These are phyloP conservation scores for Betula pendula DNA, from an alignment of 306 rosid genomes.

Conservation along the genomic window DNA sequence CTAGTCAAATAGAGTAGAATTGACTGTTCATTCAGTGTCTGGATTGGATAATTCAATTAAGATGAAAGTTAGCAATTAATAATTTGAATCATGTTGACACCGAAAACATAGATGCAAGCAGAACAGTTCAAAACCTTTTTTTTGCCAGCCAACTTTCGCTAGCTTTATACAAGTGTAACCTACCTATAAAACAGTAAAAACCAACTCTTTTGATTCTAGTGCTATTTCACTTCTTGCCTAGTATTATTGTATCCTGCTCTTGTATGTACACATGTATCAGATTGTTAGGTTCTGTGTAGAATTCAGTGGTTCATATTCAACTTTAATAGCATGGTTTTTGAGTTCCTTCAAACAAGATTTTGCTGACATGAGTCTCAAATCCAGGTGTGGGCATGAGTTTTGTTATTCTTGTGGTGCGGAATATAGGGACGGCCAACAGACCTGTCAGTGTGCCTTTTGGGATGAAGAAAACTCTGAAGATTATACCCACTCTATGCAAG, in stretches of 20 bases:
- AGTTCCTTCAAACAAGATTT: not conserved
- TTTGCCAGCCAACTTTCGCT: not conserved
- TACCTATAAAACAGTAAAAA: not conserved
- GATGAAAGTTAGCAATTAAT: not conserved
- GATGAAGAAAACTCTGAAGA: conserved; percentile 68
- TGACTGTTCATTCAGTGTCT: too few relatives aligned
- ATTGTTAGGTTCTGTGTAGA: not conserved
- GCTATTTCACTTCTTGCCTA: not conserved
- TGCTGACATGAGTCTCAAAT: conserved; percentile 16
- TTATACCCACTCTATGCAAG: conserved; percentile 69
- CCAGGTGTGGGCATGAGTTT: conserved; percentile 89
- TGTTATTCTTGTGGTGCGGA: conserved; percentile 88
- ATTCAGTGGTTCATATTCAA: not conserved
- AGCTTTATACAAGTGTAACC: not conserved
- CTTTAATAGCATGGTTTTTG: not conserved
- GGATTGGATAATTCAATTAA: not conserved
- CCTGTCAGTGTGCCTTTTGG: conserved; percentile 86
- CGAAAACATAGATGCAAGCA: not conserved
- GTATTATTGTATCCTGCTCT: not conserved
- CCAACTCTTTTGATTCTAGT: not conserved
- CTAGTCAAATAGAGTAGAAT: not conserved
- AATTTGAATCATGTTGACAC: not conserved
- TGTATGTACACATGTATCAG: not conserved
- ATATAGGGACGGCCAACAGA: conserved; percentile 64
- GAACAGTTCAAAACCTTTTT: not conserved